Evolutionary conservation across 2,329 filamentous ascomycete genomes (phyloP).

Genomic region (Sphaerulina musiva): DNA sequence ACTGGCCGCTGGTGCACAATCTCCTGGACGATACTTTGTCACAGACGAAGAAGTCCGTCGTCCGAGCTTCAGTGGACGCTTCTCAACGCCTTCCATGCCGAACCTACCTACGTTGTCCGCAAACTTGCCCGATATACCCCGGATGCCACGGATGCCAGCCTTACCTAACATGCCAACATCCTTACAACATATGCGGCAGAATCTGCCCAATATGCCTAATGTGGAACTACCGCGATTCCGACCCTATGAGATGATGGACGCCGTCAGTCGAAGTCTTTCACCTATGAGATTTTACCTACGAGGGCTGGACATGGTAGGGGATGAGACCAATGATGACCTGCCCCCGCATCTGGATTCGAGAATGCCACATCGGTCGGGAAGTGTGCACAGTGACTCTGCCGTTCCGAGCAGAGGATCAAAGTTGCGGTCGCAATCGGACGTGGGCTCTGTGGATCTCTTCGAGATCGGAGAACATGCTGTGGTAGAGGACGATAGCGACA

Average conservation of each 20-base stretch:
- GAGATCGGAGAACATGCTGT: slow-evolving; percentile 28
- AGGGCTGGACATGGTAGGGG: slow-evolving; percentile 24
- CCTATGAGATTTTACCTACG: slow-evolving; percentile 43
- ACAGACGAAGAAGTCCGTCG: slow-evolving; percentile 26
- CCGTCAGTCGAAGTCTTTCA: slow-evolving; percentile 40
- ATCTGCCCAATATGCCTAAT: slow-evolving; percentile 21
- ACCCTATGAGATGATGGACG: slow-evolving; percentile 43
- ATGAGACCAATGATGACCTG: neutral
- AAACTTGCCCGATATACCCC: slow-evolving; percentile 22
- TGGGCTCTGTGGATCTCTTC: slow-evolving; percentile 21
- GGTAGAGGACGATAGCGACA: slow-evolving; percentile 31
- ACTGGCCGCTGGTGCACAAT: slow-evolving; percentile 24
- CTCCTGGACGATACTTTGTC: slow-evolving; percentile 31
- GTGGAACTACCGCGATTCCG: slow-evolving; percentile 38
- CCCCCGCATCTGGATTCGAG: neutral
- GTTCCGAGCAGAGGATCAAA: slow-evolving; percentile 14
- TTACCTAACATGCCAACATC: slow-evolving; percentile 19
- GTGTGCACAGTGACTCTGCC: slow-evolving; percentile 16
- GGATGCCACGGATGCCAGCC: slow-evolving; percentile 26
- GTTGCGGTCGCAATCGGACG: slow-evolving; percentile 10
- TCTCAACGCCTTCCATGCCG: slow-evolving; percentile 29
- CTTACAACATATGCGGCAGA: slow-evolving; percentile 14
- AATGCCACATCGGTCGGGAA: slow-evolving; percentile 7
- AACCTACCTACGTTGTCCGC: slow-evolving; percentile 21
- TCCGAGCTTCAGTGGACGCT: slow-evolving; percentile 25